phyloP scores from a whole-genome alignment of 768 basidiomycete species.

The Auriscalpium vulgare region DNA sequence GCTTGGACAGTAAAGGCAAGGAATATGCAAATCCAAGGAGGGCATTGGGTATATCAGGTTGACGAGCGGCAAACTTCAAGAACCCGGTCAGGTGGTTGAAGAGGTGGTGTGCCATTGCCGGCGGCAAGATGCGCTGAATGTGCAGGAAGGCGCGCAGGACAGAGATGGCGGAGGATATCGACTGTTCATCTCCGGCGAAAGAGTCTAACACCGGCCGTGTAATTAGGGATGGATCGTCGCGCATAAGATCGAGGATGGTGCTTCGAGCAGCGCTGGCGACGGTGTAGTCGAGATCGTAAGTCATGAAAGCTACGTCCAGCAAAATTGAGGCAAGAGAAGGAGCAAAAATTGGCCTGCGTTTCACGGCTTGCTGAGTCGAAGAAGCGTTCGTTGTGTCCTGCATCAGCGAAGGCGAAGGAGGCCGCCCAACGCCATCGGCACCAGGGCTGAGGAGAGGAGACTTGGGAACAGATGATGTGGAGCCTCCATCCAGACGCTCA shows the following conservation, averaged over 20 bases:
- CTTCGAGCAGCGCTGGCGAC: conserved; percentile 52
- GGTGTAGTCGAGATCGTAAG: conserved; percentile 42
- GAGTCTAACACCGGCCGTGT: conserved; percentile 54
- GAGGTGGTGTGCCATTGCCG: conserved; percentile 53
- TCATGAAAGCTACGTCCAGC: conserved; percentile 42
- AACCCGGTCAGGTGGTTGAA: conserved; percentile 69
- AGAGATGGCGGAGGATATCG: conserved; percentile 39
- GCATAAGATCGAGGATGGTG: conserved; percentile 56
- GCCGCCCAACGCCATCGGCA: conserved; percentile 17
- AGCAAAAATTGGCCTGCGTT: conserved; percentile 61
- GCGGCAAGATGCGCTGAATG: conserved; percentile 48
- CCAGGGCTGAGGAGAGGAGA: conserved; percentile 17
- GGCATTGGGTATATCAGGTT: conserved; percentile 33
- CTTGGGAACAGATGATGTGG: conserved; percentile 23
- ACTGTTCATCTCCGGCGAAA: conserved; percentile 42
- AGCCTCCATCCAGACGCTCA: conserved; percentile 35
- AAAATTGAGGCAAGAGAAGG: conserved; percentile 49
- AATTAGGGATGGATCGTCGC: conserved; percentile 66
- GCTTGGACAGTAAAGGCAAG: conserved; percentile 49
- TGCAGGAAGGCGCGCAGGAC: conserved; percentile 52
- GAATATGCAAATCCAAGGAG: conserved; percentile 46
- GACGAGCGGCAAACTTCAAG: conserved; percentile 44
- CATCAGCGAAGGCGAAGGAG: conserved; percentile 15
- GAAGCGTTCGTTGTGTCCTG: conserved; percentile 21
- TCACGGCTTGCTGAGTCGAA: conserved; percentile 28